These are phyloP conservation scores for Neurospora sp. DNA, from an alignment of 2,329 filamentous ascomycete species.

Conservation along the genomic window DNA sequence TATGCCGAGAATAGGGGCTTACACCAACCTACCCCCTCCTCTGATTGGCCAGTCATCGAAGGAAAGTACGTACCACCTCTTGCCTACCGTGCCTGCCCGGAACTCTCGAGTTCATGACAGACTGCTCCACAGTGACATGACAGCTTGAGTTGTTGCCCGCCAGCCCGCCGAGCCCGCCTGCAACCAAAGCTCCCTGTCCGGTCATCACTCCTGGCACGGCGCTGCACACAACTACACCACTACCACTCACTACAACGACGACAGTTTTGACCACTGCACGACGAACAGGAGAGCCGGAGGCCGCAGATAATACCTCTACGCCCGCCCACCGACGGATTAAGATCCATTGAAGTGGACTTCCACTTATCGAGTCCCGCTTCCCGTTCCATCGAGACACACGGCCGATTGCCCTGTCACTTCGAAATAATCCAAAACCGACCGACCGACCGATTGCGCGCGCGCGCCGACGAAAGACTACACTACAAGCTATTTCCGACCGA, in stretches of 20 bases:
- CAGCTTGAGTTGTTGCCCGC: background rate
- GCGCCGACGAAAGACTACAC: background rate
- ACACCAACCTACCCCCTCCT: background rate
- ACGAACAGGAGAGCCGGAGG: background rate
- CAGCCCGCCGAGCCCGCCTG: background rate
- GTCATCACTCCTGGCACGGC: background rate
- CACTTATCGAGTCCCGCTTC: background rate
- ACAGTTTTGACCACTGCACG: background rate
- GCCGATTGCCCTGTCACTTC: background rate
- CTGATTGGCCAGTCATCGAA: background rate
- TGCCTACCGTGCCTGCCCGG: background rate
- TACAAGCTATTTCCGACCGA: background rate
- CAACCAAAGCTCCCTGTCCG: background rate
- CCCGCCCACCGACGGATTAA: background rate
- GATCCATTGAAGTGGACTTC: background rate
- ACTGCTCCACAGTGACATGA: background rate
- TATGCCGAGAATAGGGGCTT: background rate
- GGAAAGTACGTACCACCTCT: background rate
- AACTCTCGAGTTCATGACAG: background rate
- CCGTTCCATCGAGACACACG: background rate
- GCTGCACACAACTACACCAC: background rate
- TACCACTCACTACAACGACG: background rate
- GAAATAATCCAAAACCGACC: background rate
- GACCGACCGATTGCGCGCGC: background rate
- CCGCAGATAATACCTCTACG: background rate